A percentile compares a stretch with the other conserved stretches of the same genome.
Conservation (phyloP, 768 basidiomycete species). For the Pleurotus giganteus region DNA sequence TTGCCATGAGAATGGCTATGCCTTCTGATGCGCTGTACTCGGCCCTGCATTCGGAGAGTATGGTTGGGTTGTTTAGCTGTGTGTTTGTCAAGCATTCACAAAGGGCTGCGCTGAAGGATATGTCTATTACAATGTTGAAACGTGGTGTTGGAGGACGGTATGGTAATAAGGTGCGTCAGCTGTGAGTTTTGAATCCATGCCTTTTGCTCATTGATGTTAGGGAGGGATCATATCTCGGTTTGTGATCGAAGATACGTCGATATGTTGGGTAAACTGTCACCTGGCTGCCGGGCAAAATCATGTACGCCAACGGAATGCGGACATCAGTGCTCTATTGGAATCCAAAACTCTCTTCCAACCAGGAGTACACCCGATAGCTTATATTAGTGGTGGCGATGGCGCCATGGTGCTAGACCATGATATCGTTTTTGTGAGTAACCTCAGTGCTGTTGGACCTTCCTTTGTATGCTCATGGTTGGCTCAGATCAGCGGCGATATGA, state of each 20-base stretch:
- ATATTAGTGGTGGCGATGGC: slow-evolving; percentile 90
- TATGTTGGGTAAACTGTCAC: slow-evolving; percentile 97
- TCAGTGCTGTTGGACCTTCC: not conserved
- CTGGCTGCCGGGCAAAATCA: slow-evolving; percentile 93
- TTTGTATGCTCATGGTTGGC: not conserved
- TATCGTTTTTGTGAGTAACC: slow-evolving; percentile 72
- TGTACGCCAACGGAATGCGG: slow-evolving; percentile 79
- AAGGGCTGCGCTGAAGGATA: slow-evolving; percentile 57
- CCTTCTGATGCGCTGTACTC: slow-evolving; percentile 74
- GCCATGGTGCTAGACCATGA: slow-evolving; percentile 94
- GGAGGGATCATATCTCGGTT: slow-evolving; percentile 91
- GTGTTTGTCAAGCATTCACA: slow-evolving; percentile 73
- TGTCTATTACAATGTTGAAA: slow-evolving; percentile 81
- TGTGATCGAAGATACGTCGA: slow-evolving; percentile 85
- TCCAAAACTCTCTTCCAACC: slow-evolving; percentile 67
- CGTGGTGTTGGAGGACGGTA: slow-evolving; percentile 91
- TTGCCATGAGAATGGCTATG: slow-evolving; percentile 73
- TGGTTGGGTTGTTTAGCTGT: slow-evolving; percentile 85
- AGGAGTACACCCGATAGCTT: slow-evolving; percentile 58
- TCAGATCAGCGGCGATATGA: slow-evolving; percentile 90
- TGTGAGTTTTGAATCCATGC: not conserved
- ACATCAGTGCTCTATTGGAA: slow-evolving; percentile 85
- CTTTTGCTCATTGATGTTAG: slow-evolving; percentile 33
- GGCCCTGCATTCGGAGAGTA: slow-evolving; percentile 78
- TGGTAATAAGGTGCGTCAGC: slow-evolving; percentile 81